phyloP scores from a whole-genome alignment of 495 filamentous ascomycete genomes.

The Aspergillus mulundensis region DNA sequence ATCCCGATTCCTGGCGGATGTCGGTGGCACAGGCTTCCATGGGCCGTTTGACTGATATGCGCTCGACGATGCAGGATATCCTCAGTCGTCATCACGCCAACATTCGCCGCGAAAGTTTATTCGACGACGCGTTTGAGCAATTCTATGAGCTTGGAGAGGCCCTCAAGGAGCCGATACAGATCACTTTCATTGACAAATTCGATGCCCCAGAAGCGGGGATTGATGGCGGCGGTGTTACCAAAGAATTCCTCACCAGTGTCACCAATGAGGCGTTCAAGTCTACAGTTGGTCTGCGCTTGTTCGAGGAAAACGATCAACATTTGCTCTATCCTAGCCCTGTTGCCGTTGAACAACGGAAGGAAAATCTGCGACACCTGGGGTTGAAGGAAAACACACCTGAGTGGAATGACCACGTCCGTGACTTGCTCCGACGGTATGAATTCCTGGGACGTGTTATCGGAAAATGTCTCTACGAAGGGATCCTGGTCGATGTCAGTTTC shows the following conservation, averaged over 20 bases:
- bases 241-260: conserved; percentile 91
- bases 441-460: conserved; percentile 91
- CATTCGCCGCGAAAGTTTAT: conserved; percentile 75
- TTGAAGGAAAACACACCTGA: conserved; percentile 48
- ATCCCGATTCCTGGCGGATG: conserved; percentile 77
- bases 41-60: conserved; percentile 34
- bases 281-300: conserved; percentile 52
- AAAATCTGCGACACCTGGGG: conserved; percentile 51
- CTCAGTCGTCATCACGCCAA: conserved; percentile 72
- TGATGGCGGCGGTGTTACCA: conserved; percentile 95
- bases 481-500: conserved; percentile 90
- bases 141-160: conserved; percentile 79
- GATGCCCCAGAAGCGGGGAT: conserved; percentile 86
- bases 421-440: conserved; percentile 74
- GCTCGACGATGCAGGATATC: conserved; percentile 38
- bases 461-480: conserved; percentile 97
- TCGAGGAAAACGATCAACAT: conserved; percentile 85
- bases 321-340: conserved; percentile 85
- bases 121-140: conserved; percentile 78
- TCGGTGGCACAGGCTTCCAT: conserved; percentile 44
- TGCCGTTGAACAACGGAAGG: conserved; percentile 67
- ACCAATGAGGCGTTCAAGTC: conserved; percentile 81
- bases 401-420: conserved; percentile 54
- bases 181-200: conserved; percentile 93
- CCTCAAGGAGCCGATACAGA: conserved; percentile 95